Evolutionary conservation across 2,329 filamentous ascomycete species (phyloP), one percentile per base, ranked within the genome.

Genomic region (Hysterium pulicare): DNA sequence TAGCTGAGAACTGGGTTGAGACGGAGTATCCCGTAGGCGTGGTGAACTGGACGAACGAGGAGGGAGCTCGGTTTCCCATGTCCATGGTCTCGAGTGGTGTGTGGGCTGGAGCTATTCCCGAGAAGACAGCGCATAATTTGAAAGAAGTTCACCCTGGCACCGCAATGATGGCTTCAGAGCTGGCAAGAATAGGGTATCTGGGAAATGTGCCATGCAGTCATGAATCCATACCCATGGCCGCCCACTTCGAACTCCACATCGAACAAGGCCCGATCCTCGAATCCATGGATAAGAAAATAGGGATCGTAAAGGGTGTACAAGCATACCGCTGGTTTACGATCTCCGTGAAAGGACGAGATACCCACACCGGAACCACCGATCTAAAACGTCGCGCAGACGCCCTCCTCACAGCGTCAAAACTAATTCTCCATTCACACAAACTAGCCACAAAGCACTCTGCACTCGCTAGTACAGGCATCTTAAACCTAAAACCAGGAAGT

Each of bases 221-320:
- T 60, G 71, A 75, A 47, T 70, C 73, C 23, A 79, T 76, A 13
- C 84, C 84, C 0, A 81, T 90, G 67, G 84, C 79, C 1, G 86
- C 85, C 0, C 86, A 91, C 62, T 90, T 91, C 55, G 87, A 91
- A 63, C 74, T 93, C 8, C 87, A 93, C 58, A 91, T 91, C 40
- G 88, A 94, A 61, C 89, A 94, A 61, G 87, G 87, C 0, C 86
- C 87, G 0, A 79, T 88, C 24, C 74, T 94, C 1, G 82, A 90
- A 55, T 74, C 74, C 13, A 73, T 77, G 21, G 68, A 74, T 20
- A 75, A 82, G 50, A 81, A 82, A 41, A 76, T 91, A 39, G 83
- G 84, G 17, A 76, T 87, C 5, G 86, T 90, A 4, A 76, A 78
- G 23, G 85, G 84, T 2, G 85, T 86, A 1, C 86, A 90, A 59